Conservation (phyloP, 1,284 basidiomycete species). For the Sanguinoderma infundibulare region DNA sequence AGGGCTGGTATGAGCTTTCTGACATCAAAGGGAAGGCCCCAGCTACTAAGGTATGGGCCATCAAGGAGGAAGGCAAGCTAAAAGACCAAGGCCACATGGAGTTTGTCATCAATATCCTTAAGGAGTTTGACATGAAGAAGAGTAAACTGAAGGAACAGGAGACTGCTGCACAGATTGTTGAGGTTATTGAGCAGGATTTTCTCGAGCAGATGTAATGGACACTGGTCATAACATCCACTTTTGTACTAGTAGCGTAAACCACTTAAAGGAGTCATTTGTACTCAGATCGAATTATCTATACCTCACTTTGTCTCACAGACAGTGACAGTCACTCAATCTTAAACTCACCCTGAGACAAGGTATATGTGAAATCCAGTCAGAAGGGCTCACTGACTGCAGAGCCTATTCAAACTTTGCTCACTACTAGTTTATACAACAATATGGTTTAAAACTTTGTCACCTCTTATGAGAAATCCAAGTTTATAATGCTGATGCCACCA, state of each 20-base stretch:
- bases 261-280: conserved; percentile 1
- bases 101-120: background rate
- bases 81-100: too few relatives aligned
- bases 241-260: background rate
- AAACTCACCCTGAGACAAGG: too few relatives aligned
- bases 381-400: too few relatives aligned
- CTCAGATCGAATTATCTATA: conserved; percentile 30
- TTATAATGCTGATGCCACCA: conserved; percentile 30
- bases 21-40: conserved; percentile 31
- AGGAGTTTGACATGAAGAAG: background rate
- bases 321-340: too few relatives aligned
- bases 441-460: background rate
- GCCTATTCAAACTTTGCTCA: too few relatives aligned
- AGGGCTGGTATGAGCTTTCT: background rate
- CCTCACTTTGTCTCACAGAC: conserved; percentile 7
- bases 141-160: background rate
- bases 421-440: conserved; percentile 3
- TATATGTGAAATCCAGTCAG: too few relatives aligned
- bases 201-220: conserved; percentile 39
- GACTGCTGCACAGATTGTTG: background rate
- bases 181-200: conserved; percentile 33
- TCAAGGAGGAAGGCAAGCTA: conserved; percentile 23
- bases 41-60: conserved; percentile 41
- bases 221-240: conserved; percentile 29
- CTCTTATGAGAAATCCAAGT: conserved; percentile 24